Conservation (phyloP, 2,329 filamentous ascomycete species). For the Thielaviopsis musarum region DNA sequence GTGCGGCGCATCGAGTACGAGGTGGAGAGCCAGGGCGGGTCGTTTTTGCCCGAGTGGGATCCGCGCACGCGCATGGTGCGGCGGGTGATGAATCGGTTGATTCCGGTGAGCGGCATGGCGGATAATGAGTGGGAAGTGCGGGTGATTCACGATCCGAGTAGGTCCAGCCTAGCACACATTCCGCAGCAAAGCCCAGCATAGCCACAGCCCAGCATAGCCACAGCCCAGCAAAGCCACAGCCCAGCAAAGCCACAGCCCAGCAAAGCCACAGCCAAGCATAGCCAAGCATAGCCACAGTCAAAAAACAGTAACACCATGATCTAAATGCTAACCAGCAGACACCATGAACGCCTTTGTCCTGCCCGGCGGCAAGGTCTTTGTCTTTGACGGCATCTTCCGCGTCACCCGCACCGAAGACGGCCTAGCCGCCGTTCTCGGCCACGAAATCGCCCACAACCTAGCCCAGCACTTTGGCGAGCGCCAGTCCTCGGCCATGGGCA, state of each 20-base stretch:
- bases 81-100: constrained; percentile 46
- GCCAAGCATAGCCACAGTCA: no score
- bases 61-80: constrained; percentile 35
- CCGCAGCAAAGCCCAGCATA: no score
- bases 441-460: constrained; percentile 65
- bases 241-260: no score
- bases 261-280: no score
- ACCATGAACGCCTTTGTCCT: constrained; percentile 62
- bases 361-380: constrained; percentile 65
- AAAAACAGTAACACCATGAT: no score
- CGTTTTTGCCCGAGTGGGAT: constrained; percentile 44
- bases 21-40: constrained; percentile 31
- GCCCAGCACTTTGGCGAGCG: constrained; percentile 52
- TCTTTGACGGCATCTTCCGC: constrained; percentile 56
- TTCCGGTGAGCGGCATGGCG: constrained; percentile 47
- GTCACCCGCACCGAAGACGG: constrained; percentile 50
- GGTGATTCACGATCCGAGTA: constrained; percentile 51
- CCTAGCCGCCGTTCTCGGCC: constrained; percentile 58
- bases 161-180: no score
- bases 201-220: no score
- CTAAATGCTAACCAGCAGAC: constrained; percentile 17
- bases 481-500: constrained; percentile 34
- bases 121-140: constrained; percentile 51
- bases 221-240: no score
- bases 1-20: constrained; percentile 40